phyloP scores from a whole-genome alignment of 306 rosid species.

The Begonia loranthoides region DNA sequence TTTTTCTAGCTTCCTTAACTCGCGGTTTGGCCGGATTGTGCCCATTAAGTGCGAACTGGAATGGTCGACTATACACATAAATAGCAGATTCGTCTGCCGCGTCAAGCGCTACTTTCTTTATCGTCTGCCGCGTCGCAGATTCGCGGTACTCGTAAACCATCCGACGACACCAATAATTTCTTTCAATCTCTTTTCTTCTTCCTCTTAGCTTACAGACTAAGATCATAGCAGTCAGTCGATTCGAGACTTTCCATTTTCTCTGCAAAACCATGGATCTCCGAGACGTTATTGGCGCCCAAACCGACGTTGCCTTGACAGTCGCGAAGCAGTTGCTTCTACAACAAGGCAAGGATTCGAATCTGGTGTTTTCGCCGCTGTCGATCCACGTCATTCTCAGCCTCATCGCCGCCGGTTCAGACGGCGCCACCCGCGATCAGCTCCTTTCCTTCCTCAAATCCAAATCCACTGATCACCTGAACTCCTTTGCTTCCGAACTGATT shows the following conservation, averaged over 20 bases:
- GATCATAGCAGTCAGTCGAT: too few species aligned
- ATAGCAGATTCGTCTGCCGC: too few species aligned
- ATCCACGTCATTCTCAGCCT: conserved; percentile 53
- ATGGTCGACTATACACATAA: too few species aligned
- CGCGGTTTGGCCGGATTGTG: too few species aligned
- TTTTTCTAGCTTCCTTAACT: too few species aligned
- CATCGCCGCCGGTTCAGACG: conserved; percentile 57
- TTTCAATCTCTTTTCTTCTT: too few species aligned
- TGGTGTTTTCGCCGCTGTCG: conserved; percentile 66
- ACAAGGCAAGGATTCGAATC: conserved; percentile 28
- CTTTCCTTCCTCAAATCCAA: conserved; percentile 61
- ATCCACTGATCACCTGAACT: conserved; percentile 45
- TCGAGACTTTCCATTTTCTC: neutral
- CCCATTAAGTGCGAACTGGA: too few species aligned
- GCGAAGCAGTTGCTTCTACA: conserved; percentile 32
- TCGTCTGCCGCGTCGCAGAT: too few species aligned
- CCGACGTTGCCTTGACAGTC: conserved; percentile 32
- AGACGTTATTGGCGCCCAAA: conserved; percentile 33
- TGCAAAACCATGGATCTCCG: conserved; percentile 39
- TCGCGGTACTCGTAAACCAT: too few species aligned
- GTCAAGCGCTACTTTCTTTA: too few species aligned
- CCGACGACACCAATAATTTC: too few species aligned
- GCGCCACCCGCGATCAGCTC: conserved; percentile 48
- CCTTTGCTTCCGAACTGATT: conserved; percentile 45
- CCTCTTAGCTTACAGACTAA: too few species aligned